Evolutionary conservation across 345 rosid genomes (phyloP).

Genomic region (Populus pruinosa): DNA sequence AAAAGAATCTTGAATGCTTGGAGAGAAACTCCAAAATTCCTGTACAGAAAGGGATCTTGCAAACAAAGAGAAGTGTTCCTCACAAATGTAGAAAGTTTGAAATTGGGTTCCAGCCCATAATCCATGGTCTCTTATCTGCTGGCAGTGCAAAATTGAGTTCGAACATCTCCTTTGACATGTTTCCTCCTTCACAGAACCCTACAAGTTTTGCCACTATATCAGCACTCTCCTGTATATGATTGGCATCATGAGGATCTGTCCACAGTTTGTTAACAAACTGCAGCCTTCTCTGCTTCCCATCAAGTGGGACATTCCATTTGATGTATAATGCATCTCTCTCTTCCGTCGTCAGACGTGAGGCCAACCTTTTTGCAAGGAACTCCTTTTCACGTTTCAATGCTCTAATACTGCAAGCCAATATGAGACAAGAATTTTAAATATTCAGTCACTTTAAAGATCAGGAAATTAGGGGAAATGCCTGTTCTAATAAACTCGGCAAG

Average conservation of each 20-base stretch:
- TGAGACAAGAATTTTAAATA: neutral
- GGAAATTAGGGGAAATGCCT: neutral
- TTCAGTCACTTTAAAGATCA: neutral
- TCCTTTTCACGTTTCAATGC: constrained; percentile 89
- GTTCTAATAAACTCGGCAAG: neutral
- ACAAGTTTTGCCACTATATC: constrained; percentile 93
- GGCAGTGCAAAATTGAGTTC: constrained; percentile 94
- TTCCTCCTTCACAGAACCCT: constrained; percentile 81
- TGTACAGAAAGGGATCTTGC: too few species aligned
- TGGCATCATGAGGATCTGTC: constrained; percentile 88
- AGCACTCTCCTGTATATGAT: constrained; percentile 86
- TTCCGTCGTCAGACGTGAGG: constrained; percentile 60
- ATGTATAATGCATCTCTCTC: constrained; percentile 81
- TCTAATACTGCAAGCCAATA: constrained; percentile 47
- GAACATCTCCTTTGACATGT: constrained; percentile 96
- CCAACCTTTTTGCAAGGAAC: constrained; percentile 83
- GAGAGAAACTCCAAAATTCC: constrained; percentile 37
- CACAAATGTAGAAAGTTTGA: constrained; percentile 76
- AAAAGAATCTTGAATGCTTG: constrained; percentile 11
- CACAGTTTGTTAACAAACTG: constrained; percentile 93
- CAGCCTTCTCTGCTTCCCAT: constrained; percentile 92
- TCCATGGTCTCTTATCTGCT: constrained; percentile 82
- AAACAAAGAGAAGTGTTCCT: neutral
- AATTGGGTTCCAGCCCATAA: constrained; percentile 86
- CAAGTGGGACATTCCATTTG: constrained; percentile 90